Conservation (phyloP, 2,329 filamentous ascomycete genomes). For the Alternaria panax region DNA sequence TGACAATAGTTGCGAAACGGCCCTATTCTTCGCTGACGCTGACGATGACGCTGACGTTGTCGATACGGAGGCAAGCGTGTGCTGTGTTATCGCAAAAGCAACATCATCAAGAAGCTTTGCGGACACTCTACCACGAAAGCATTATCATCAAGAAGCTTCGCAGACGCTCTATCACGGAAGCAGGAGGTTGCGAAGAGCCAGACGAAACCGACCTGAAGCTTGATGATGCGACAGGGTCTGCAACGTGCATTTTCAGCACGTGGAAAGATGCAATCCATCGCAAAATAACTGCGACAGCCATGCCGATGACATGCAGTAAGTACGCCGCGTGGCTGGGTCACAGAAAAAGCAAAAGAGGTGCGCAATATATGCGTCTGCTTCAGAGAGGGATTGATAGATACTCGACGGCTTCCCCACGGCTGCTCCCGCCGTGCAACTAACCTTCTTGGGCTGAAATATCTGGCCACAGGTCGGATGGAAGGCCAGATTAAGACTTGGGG, state of each 20-base stretch:
- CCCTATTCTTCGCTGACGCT: neutral
- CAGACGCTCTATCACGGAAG: neutral
- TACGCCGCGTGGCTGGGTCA: neutral
- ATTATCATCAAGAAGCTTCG: neutral
- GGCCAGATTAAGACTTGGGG: neutral
- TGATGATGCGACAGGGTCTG: neutral
- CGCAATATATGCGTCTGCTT: neutral
- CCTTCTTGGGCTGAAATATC: conserved; percentile 9
- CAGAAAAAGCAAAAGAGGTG: neutral
- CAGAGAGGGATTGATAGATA: conserved; percentile 20
- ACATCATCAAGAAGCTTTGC: neutral
- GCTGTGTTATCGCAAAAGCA: neutral
- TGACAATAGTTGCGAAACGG: neutral
- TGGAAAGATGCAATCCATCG: neutral
- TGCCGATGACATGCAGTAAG: neutral
- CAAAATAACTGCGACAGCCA: neutral
- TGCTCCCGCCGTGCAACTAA: conserved; percentile 31
- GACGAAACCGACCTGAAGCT: too few species aligned
- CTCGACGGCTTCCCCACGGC: conserved; percentile 22
- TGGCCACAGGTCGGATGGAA: neutral
- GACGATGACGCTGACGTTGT: neutral
- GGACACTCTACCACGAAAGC: neutral
- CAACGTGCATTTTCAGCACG: neutral
- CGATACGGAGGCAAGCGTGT: neutral
- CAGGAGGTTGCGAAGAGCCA: neutral